phyloP scores from a whole-genome alignment of 768 basidiomycete species.

The Mycena belliarum region DNA sequence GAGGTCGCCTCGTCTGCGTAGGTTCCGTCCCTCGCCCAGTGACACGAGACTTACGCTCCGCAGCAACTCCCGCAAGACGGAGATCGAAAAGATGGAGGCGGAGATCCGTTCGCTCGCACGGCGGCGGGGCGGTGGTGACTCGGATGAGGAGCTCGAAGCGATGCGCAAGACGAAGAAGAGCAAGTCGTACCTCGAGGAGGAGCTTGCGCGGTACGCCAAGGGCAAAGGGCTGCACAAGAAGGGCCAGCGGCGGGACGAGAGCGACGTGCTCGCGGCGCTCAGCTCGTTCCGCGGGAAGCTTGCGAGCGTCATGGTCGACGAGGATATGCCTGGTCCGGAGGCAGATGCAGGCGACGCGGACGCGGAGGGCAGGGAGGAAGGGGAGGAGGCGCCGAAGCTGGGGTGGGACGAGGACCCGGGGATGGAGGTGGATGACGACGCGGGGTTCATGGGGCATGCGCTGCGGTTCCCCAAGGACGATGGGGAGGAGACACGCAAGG shows the following conservation, averaged over 20 bases:
- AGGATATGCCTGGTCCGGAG: slow-evolving; percentile 23
- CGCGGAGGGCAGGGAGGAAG: slow-evolving; percentile 26
- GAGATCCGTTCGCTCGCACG: slow-evolving; percentile 80
- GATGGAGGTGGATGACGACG: slow-evolving; percentile 79
- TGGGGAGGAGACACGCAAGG: slow-evolving; percentile 72
- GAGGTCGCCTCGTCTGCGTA: slow-evolving; percentile 69
- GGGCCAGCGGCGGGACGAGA: slow-evolving; percentile 68
- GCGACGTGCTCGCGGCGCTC: slow-evolving; percentile 66
- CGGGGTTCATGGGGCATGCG: slow-evolving; percentile 71
- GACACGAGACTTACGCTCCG: background rate
- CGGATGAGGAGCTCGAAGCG: slow-evolving; percentile 61
- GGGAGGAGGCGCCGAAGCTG: slow-evolving; percentile 23
- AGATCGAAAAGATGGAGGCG: slow-evolving; percentile 87
- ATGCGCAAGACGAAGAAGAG: slow-evolving; percentile 51
- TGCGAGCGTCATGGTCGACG: slow-evolving; percentile 36
- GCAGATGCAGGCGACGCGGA: slow-evolving; percentile 19
- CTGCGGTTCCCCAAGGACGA: slow-evolving; percentile 81
- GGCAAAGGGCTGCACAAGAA: slow-evolving; percentile 59
- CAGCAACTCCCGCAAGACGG: slow-evolving; percentile 66
- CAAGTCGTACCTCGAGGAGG: slow-evolving; percentile 78
- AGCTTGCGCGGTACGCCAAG: slow-evolving; percentile 79
- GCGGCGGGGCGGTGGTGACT: slow-evolving; percentile 52
- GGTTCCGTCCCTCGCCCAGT: slow-evolving; percentile 17
- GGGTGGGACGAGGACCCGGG: slow-evolving; percentile 44
- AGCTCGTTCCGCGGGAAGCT: slow-evolving; percentile 74